phyloP scores from a whole-genome alignment of 305 asterid species.

The Fraxinus platypoda region DNA sequence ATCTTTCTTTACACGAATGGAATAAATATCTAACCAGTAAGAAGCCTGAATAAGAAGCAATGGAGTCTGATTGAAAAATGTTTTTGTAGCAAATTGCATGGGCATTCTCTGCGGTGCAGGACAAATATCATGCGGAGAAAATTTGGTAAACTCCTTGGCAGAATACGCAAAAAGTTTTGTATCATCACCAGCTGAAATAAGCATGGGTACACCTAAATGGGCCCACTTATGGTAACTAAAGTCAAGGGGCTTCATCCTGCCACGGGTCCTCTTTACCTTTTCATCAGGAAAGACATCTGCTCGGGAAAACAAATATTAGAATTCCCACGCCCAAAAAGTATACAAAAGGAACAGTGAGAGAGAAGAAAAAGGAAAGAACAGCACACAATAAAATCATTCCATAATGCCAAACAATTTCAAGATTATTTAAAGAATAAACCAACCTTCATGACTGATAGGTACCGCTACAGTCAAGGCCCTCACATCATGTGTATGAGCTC shows the following conservation, averaged over 20 bases:
- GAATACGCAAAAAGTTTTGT: conserved; percentile 91
- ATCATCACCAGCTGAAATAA: conserved; percentile 92
- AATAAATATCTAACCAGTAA: conserved; percentile 55
- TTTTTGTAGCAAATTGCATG: conserved; percentile 63
- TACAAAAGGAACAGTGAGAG: background rate
- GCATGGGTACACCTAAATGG: conserved; percentile 96
- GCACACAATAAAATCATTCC: background rate
- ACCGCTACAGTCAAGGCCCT: conserved; percentile 86
- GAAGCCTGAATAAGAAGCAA: conserved; percentile 79
- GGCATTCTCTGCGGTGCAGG: conserved; percentile 96
- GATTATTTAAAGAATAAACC: conserved; percentile 12
- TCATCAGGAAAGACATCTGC: conserved; percentile 65
- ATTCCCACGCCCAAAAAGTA: background rate
- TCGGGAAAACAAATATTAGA: conserved; percentile 20
- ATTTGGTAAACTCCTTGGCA: conserved; percentile 85
- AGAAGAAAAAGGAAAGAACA: background rate
- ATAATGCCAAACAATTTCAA: background rate
- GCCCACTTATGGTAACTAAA: conserved; percentile 95
- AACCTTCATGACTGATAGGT: conserved; percentile 88
- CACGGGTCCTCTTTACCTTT: conserved; percentile 57
- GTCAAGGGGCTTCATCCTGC: conserved; percentile 53
- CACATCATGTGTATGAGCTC: conserved; percentile 93
- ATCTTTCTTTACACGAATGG: conserved; percentile 49
- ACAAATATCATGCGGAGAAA: conserved; percentile 92
- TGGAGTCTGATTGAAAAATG: conserved; percentile 52